A percentile compares a stretch with the other conserved stretches of the same genome.
Evolutionary conservation across 148 eudicot species (phyloP).

Genomic region (Fagopyrum esculentum): DNA sequence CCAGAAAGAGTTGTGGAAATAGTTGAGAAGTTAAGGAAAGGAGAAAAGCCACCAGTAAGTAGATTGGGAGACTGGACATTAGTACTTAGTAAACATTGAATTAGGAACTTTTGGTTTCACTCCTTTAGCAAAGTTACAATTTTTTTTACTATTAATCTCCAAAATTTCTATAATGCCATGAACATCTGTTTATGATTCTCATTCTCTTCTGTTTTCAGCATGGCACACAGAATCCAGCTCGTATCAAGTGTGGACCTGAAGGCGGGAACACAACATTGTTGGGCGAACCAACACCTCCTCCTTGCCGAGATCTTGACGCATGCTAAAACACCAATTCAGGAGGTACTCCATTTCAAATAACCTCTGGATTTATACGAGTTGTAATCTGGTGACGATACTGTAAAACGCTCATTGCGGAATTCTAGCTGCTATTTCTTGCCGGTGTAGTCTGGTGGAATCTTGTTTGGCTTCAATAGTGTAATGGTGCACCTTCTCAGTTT

Average conservation of each 20-base stretch:
- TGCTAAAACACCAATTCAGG: constrained; percentile 34
- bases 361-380: constrained; percentile 15
- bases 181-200: not conserved
- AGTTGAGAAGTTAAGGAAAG: constrained; percentile 70
- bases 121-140: not conserved
- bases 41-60: constrained; percentile 92
- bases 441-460: constrained; percentile 7
- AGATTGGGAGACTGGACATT: not conserved
- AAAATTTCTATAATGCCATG: not conserved
- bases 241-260: constrained; percentile 62
- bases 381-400: constrained; percentile 11
- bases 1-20: constrained; percentile 79
- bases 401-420: constrained; percentile 7
- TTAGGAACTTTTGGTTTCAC: not conserved
- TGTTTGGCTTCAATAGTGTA: not conserved
- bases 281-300: constrained; percentile 84
- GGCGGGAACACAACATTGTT: constrained; percentile 83
- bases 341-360: constrained; percentile 27
- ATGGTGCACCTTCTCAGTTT: not conserved
- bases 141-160: not conserved
- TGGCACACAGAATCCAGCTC: constrained; percentile 73
- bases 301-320: constrained; percentile 86
- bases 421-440: constrained; percentile 2
- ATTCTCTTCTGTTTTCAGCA: constrained; percentile 33
- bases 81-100: not conserved